Evolutionary conservation across 1,284 basidiomycete genomes (phyloP).

Genomic region (Ceratobasidium sp.): DNA sequence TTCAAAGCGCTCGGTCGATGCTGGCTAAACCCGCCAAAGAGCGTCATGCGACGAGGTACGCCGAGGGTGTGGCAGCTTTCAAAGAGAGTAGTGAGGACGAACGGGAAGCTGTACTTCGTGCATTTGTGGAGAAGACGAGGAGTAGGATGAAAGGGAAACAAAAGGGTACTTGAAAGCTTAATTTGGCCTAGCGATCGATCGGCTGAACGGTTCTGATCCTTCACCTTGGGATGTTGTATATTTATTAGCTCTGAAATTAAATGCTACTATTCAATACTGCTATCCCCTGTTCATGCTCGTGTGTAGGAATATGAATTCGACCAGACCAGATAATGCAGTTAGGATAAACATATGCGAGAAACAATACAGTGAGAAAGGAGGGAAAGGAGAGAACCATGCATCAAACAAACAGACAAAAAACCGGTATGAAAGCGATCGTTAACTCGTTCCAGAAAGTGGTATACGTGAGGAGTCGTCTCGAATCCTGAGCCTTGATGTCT

Average conservation of each 20-base stretch:
- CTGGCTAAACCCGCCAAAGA: constrained; percentile 49
- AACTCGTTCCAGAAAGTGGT: constrained; percentile 33
- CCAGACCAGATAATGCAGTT: constrained; percentile 20
- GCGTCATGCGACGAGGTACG: constrained; percentile 52
- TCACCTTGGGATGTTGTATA: too few species aligned
- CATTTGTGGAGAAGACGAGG: constrained; percentile 54
- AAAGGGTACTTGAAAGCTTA: constrained; percentile 10
- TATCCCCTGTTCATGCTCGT: not conserved
- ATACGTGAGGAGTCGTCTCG: constrained; percentile 2
- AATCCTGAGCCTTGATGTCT: not conserved
- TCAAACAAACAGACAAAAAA: not conserved
- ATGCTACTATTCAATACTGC: too few species aligned
- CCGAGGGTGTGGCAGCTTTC: constrained; percentile 53
- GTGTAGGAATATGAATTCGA: constrained; percentile 16
- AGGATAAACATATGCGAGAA: constrained; percentile 41
- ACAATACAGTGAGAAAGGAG: constrained; percentile 39
- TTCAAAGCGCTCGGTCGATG: constrained; percentile 52
- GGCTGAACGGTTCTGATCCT: too few species aligned
- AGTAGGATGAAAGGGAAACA: constrained; percentile 50
- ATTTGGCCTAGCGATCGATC: too few species aligned
- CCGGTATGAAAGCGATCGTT: constrained; percentile 29
- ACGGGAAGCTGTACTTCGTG: constrained; percentile 50
- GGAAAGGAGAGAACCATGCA: too few species aligned
- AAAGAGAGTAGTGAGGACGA: constrained; percentile 50
- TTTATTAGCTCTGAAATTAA: too few species aligned